Percentiles rank a stretch among this genome's conserved stretches.
Conservation (phyloP, 805 yeast species). For the Pichia eremophila region DNA sequence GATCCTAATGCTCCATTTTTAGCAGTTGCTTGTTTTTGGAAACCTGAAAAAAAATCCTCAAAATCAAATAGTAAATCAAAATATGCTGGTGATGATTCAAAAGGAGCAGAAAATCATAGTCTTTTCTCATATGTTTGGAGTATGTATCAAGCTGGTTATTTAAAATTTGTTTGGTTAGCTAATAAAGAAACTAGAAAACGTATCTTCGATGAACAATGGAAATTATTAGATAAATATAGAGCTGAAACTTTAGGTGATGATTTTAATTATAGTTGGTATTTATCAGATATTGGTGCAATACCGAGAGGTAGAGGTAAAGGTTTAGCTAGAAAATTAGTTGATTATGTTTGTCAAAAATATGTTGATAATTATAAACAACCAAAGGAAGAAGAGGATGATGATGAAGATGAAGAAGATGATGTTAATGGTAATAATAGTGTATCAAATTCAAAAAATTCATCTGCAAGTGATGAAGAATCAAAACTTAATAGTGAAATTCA, state of each 20-base stretch:
- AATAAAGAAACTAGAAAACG: constrained; percentile 38
- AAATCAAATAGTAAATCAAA: background rate
- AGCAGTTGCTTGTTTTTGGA: constrained; percentile 45
- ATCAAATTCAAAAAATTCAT: background rate
- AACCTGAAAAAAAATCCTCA: constrained; percentile 16
- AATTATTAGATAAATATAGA: constrained; percentile 36
- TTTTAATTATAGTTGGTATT: constrained; percentile 40
- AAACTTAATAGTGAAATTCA: constrained; percentile 26
- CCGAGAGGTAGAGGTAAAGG: constrained; percentile 54
- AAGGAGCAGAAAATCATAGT: constrained; percentile 17
- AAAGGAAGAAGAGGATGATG: constrained; percentile 9
- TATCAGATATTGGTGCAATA: constrained; percentile 48
- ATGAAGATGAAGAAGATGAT: constrained; percentile 10
- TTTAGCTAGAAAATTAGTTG: constrained; percentile 41
- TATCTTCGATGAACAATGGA: constrained; percentile 41
- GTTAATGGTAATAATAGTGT: constrained; percentile 1
- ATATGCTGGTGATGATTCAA: background rate
- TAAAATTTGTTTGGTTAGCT: constrained; percentile 27
- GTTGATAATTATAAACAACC: constrained; percentile 25
- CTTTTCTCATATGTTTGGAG: constrained; percentile 26
- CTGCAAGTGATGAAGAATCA: constrained; percentile 18
- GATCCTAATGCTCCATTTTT: constrained; percentile 36
- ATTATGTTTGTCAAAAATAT: constrained; percentile 39
- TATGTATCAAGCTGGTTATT: constrained; percentile 26
- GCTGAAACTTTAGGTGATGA: constrained; percentile 34